phyloP scores from a whole-genome alignment of 768 basidiomycete species.

The Suillus americanus region DNA sequence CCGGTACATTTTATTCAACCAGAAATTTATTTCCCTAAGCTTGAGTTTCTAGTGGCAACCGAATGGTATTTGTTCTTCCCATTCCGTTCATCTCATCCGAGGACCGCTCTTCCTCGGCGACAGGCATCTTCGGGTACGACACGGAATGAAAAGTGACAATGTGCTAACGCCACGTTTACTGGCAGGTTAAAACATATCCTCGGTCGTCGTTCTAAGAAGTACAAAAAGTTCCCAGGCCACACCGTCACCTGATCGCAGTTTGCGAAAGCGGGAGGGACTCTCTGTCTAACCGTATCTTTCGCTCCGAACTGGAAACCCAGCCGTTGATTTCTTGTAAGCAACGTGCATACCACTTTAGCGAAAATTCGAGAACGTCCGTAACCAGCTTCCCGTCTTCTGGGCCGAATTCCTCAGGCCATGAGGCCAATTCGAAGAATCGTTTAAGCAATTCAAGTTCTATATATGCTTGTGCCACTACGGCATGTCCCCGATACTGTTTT shows the following conservation, averaged over 20 bases:
- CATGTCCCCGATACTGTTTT: neutral
- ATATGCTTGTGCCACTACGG: neutral
- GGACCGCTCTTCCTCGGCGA: neutral
- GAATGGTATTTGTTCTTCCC: no score
- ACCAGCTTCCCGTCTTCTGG: neutral
- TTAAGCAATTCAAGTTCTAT: neutral
- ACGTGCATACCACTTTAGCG: neutral
- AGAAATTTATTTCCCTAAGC: no score
- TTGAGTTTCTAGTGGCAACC: no score
- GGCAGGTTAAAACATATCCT: neutral
- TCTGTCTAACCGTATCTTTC: neutral
- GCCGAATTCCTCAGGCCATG: neutral
- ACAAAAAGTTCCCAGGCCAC: neutral
- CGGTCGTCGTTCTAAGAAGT: neutral
- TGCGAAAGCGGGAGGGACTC: no score
- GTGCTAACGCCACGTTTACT: no score
- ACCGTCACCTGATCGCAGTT: neutral
- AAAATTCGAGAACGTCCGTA: neutral
- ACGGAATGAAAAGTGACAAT: neutral
- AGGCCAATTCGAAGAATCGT: neutral
- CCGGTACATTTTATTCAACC: no score
- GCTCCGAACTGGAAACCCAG: neutral
- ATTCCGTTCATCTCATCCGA: neutral
- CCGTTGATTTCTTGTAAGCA: neutral
- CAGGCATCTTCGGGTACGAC: neutral